A percentile compares a stretch with the other conserved stretches of the same genome.
Conservation (phyloP, 768 basidiomycete species). For the Leccinum variicolor region DNA sequence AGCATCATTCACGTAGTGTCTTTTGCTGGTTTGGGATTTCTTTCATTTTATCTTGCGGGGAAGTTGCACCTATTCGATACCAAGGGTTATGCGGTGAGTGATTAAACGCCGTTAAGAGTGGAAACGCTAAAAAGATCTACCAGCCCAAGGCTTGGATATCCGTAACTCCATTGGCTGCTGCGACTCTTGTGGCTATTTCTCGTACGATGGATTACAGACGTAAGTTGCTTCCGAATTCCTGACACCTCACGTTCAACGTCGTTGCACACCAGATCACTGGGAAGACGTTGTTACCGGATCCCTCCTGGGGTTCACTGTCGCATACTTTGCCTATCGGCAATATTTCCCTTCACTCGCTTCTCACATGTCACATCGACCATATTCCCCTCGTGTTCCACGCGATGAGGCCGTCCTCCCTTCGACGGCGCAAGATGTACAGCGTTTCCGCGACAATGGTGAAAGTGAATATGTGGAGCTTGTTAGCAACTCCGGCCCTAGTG, state of each 20-base stretch:
- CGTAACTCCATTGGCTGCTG: slow-evolving; percentile 71
- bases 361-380: slow-evolving; percentile 62
- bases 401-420: slow-evolving; percentile 44
- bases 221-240: slow-evolving; percentile 26
- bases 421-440: slow-evolving; percentile 13
- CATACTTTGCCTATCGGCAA: slow-evolving; percentile 79
- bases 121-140: slow-evolving; percentile 2
- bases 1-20: slow-evolving; percentile 53
- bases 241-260: slow-evolving; percentile 4
- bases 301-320: slow-evolving; percentile 64
- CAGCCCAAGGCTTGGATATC: slow-evolving; percentile 83
- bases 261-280: slow-evolving; percentile 69
- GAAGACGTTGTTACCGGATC: slow-evolving; percentile 85
- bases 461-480: slow-evolving; percentile 29
- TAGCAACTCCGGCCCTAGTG: slow-evolving; percentile 7
- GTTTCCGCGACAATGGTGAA: slow-evolving; percentile 14
- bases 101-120: background rate
- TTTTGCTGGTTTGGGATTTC: slow-evolving; percentile 89
- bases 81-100: slow-evolving; percentile 63
- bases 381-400: slow-evolving; percentile 60
- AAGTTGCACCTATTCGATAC: slow-evolving; percentile 90
- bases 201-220: slow-evolving; percentile 92
- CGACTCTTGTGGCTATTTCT: slow-evolving; percentile 75
- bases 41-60: slow-evolving; percentile 85
- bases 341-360: slow-evolving; percentile 77